phyloP scores from a whole-genome alignment of 257 asterid genomes.

The Solanum bulbocastanum region DNA sequence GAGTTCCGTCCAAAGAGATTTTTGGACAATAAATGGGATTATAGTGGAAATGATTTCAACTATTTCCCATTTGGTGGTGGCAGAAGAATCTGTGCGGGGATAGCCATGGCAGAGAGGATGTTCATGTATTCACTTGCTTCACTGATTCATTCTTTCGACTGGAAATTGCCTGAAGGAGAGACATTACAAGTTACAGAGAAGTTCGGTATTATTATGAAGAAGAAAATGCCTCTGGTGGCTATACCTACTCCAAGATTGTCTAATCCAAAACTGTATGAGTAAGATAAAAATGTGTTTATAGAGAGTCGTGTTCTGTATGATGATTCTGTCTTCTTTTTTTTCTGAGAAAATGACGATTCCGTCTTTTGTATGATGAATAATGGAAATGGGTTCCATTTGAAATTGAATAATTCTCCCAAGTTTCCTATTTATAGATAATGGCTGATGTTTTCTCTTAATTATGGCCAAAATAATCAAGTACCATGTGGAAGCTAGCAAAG shows the following conservation, averaged over 20 bases:
- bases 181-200: slow-evolving; percentile 34
- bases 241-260: slow-evolving; percentile 44
- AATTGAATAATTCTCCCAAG: no score
- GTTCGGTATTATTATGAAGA: slow-evolving; percentile 58
- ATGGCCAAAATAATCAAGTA: no score
- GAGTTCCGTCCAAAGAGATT: slow-evolving; percentile 50
- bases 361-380: no score
- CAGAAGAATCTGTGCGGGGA: slow-evolving; percentile 57
- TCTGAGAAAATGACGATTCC: no score
- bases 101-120: slow-evolving; percentile 52
- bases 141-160: slow-evolving; percentile 46
- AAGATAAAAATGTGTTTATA: neutral
- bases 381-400: no score
- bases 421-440: no score
- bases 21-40: slow-evolving; percentile 32
- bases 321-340: no score
- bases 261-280: slow-evolving; percentile 22
- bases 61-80: slow-evolving; percentile 67
- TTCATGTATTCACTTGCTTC: slow-evolving; percentile 53
- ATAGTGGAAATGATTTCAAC: slow-evolving; percentile 42
- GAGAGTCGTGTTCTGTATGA: neutral
- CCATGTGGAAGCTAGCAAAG: no score
- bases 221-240: slow-evolving; percentile 38
- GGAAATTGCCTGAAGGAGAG: slow-evolving; percentile 34
- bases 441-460: no score